These are phyloP conservation scores for Naematelia aurantialba DNA, from an alignment of 768 basidiomycete genomes.

Conservation along the genomic window DNA sequence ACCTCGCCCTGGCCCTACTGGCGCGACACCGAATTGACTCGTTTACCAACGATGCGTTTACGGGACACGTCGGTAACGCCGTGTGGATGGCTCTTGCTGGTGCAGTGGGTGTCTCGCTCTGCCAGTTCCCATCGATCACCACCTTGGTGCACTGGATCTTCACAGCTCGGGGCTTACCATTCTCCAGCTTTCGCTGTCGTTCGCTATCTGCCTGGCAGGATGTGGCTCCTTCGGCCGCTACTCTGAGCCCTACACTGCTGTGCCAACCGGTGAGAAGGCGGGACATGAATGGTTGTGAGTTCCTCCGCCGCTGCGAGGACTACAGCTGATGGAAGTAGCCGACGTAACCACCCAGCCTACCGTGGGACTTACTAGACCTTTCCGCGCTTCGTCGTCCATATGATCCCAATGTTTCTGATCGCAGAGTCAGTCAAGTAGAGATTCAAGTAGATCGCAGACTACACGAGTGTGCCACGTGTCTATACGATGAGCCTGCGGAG, in stretches of 20 bases:
- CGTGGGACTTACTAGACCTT: neutral
- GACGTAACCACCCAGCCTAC: neutral
- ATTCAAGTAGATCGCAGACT: too few species aligned
- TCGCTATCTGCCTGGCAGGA: conserved; percentile 32
- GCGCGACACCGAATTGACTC: conserved; percentile 24
- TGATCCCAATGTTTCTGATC: too few species aligned
- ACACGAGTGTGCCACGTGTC: too few species aligned
- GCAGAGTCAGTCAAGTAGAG: too few species aligned
- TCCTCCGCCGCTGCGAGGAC: too few species aligned
- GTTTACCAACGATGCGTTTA: conserved; percentile 16
- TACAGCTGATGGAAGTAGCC: too few species aligned
- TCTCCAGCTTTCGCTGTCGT: conserved; percentile 23
- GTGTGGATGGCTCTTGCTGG: conserved; percentile 38
- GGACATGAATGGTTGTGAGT: neutral
- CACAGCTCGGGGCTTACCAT: neutral
- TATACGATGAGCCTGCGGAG: too few species aligned
- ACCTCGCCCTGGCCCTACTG: conserved; percentile 31
- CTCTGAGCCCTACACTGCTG: conserved; percentile 7
- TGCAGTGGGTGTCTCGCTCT: conserved; percentile 19
- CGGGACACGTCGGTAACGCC: conserved; percentile 31
- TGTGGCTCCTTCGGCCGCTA: conserved; percentile 43
- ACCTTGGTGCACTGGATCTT: neutral
- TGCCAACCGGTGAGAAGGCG: too few species aligned
- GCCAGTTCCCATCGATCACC: neutral
- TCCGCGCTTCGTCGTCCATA: too few species aligned